Evolutionary conservation across 169 alveolate species (phyloP), one percentile per base, ranked within the genome.

Genomic region (Eimeria tenella): DNA sequence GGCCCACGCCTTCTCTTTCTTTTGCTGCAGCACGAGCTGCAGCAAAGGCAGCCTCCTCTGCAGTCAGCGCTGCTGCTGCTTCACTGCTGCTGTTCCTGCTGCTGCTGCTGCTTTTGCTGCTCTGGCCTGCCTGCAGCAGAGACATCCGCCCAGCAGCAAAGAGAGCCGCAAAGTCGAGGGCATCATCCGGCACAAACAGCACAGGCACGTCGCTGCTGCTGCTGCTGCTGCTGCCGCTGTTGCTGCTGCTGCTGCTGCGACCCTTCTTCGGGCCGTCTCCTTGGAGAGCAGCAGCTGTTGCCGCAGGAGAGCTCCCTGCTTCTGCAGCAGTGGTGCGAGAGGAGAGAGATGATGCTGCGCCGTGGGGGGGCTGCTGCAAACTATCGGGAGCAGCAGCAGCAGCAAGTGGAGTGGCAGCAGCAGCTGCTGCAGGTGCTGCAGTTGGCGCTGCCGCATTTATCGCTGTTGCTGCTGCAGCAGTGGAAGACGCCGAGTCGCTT

Each of bases 51-150:
- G 84, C 42, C 10, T 49, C 84, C 31, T 49, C 58, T 11, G 19
- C 58, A 10, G 1, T 11, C 21, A n/a, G n/a, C 9, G 84, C 84
- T 25, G 84, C 84, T 25, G 84, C 84, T 25, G 84, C 84, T 74
- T 11, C 77, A 1, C 49, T 23, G 11, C 49, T n/a, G 11, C 42
- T 7, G n/a, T 7, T n/a, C 42, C 3, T n/a, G n/a, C 77, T 68
- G n/a, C 77, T 23, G n/a, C 49, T 17, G 68, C 11, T 17, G 68
- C 21, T 17, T 58, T 3, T 58, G 68, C 68, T 58, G 4, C 42
- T 31, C 11, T 23, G 77, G 77, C 11, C 49, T 8, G 77, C 77
- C n/a, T 68, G 49, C 49, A 68, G 77, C 49, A 68, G 1, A 68
- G 77, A 68, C 77, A 68, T 15, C 31, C n/a, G 11, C 77, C 77